Base-by-base conservation (phyloP, 768 basidiomycete genomes). In the Termitomyces sp. region DNA sequence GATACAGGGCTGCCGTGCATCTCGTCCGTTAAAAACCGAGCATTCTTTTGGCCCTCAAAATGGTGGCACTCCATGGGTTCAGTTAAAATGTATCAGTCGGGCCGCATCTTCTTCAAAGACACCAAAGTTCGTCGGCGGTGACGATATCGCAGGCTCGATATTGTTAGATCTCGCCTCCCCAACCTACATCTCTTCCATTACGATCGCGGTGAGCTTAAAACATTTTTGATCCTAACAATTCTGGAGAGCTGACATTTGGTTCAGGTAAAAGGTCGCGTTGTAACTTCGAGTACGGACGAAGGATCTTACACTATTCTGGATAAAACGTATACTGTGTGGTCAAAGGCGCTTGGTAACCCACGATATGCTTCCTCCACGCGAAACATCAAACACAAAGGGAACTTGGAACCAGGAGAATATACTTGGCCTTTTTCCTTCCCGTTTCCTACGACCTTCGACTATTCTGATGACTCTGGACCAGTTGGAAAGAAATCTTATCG, bases 391-490 rank as follows among this genome's bases (percentile, higher is more conserved):
- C 55, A 64, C 29, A 47, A 59, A 36, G 63, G 70, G 40, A 62
- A 61, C 25, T 34, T 62, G 25, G 61, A 60, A 36, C 61, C 56
- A 9, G 78, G 79, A 25, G 66, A 68, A 32, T 78, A 77, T 56
- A 66, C 65, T 0, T 79, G 77, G 75, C 74, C 76, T 6, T 79
- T 79, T 59, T 73, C 74, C 4, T 73, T 81, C 59, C 62, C 72
- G 3, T 73, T 79, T 63, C 79, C 79, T 12, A 68, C 66, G 15
- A 69, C 71, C 43, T 69, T 73, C 8, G 64, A 65, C 12, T 56
- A 73, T 20, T 53, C 65, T 0, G 63, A 65, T 7, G 61, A 45
- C 4, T 12, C 29, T 34, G 34, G 38, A 14, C 43, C 55, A 5
- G 36, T 54, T 42, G 11, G 50, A 8, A 61, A 72, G 31, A 56